Evolutionary conservation across 208 protist genomes (phyloP).

Genomic region (Trypanosoma melophagium): DNA sequence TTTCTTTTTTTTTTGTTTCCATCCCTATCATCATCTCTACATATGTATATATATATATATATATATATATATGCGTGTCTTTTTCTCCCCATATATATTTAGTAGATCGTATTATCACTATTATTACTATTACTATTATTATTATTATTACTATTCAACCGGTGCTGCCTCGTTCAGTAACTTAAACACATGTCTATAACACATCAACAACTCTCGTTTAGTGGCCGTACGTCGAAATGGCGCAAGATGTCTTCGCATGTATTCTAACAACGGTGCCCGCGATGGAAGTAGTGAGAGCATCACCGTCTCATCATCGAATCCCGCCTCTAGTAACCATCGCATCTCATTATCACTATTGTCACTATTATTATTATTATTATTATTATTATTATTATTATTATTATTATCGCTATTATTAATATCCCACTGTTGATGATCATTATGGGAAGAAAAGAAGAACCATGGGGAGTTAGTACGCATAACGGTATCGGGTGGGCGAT

Average conservation of each 20-base stretch:
- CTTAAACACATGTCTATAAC: slow-evolving; percentile 71
- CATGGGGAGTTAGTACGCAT: background rate
- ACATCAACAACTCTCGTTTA: slow-evolving; percentile 48
- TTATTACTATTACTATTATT: no score
- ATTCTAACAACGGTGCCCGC: slow-evolving; percentile 34
- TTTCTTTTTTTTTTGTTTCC: slow-evolving; percentile 24
- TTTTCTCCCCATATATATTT: no score
- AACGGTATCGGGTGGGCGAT: slow-evolving; percentile 26
- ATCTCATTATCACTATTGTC: slow-evolving; percentile 6
- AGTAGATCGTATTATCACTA: no score
- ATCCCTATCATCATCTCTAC: background rate
- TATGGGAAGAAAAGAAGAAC: no score
- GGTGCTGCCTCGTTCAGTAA: slow-evolving; percentile 64
- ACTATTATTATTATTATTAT: background rate
- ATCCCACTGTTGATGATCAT: no score
- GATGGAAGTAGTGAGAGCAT: slow-evolving; percentile 45
- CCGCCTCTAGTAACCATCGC: slow-evolving; percentile 33
- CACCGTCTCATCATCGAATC: slow-evolving; percentile 68
- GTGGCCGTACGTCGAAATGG: slow-evolving; percentile 29
- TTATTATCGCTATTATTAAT: no score
- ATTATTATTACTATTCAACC: slow-evolving; percentile 16
- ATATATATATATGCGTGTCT: no score
- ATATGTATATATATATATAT: no score
- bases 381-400: no score
- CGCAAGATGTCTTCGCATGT: slow-evolving; percentile 42